Evolutionary conservation across 192 early-diverging fungal genomes (phyloP), one percentile per base, ranked within the genome.

Genomic region (Coemansia sp.): DNA sequence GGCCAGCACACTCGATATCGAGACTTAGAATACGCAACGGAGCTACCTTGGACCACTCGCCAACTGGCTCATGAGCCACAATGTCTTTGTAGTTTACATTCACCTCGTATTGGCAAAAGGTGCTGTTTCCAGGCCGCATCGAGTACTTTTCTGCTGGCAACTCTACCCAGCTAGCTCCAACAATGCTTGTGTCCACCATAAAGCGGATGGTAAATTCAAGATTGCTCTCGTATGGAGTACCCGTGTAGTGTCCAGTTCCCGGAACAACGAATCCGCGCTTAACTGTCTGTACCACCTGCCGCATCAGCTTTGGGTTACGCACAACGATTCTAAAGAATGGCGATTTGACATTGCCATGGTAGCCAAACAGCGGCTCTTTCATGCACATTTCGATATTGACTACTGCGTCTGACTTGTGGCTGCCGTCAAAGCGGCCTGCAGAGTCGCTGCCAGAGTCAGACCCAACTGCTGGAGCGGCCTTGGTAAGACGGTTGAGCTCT

Each of bases 1-100:
- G 80, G 20, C 96, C 96, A 21, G 92, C 90, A 51, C 96, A 99
- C 75, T 99, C 96, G 54, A 99, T 99, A 88, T 99, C 96, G 59
- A 99, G 94, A 58, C 91, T 94, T 40, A 99, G 63, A 53, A 99
- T 89, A 36, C 96, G 84, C 33, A 97, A 79, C 3, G 96, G 96
- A 5, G 96, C 96, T 49, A 94, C 86, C 59, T 92, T 87, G 15
- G 87, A 89, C 91, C 92, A 97, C 41, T 96, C 88, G 48, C 85
- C 88, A 52, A 94, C 91, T 3, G 94, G 87, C 21, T 87, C 78
- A 56, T 97, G 91, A 12, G 89, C 81, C 42, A 94, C 79, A 14
- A 98, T 63, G 55, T 93, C 81, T 6, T 84, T 81, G 65, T 85
- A 89, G 55, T 87, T 80, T 59, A 62, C 75, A 37, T 92, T 86